Evolutionary conservation across 768 basidiomycete species (phyloP).

Genomic region (Macrolepiota dolichaula): DNA sequence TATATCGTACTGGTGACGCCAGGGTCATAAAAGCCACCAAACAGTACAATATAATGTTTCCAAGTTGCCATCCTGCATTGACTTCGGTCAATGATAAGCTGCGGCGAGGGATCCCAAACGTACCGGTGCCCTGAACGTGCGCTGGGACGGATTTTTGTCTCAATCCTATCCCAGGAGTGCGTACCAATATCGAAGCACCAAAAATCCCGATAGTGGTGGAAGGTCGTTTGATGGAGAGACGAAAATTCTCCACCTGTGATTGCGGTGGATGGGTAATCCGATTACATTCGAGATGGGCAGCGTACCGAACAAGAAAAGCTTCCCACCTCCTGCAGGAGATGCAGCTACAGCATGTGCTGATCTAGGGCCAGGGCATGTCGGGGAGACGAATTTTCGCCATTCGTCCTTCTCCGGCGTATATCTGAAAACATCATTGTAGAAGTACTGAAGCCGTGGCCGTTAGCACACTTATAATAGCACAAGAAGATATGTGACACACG

Average conservation of each 20-base stretch:
- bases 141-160: slow-evolving; percentile 76
- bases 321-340: slow-evolving; percentile 77
- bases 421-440: slow-evolving; percentile 85
- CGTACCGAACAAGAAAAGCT: slow-evolving; percentile 79
- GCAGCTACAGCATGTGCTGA: slow-evolving; percentile 83
- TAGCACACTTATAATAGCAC: not conserved
- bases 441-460: slow-evolving; percentile 46
- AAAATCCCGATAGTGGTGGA: slow-evolving; percentile 88
- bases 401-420: slow-evolving; percentile 91
- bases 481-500: slow-evolving; percentile 32
- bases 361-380: slow-evolving; percentile 82
- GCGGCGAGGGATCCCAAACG: slow-evolving; percentile 14
- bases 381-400: slow-evolving; percentile 84
- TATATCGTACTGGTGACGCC: slow-evolving; percentile 65
- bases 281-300: slow-evolving; percentile 2
- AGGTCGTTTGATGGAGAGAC: slow-evolving; percentile 75
- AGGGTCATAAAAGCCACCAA: slow-evolving; percentile 90
- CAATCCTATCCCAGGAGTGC: slow-evolving; percentile 85
- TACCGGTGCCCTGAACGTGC: slow-evolving; percentile 84
- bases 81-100: not conserved
- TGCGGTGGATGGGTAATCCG: not conserved
- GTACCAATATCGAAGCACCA: slow-evolving; percentile 83
- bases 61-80: slow-evolving; percentile 73
- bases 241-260: slow-evolving; percentile 79
- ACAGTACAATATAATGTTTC: slow-evolving; percentile 85